phyloP scores from a whole-genome alignment of 2,329 filamentous ascomycete genomes.

The Rhinocladiella similis region DNA sequence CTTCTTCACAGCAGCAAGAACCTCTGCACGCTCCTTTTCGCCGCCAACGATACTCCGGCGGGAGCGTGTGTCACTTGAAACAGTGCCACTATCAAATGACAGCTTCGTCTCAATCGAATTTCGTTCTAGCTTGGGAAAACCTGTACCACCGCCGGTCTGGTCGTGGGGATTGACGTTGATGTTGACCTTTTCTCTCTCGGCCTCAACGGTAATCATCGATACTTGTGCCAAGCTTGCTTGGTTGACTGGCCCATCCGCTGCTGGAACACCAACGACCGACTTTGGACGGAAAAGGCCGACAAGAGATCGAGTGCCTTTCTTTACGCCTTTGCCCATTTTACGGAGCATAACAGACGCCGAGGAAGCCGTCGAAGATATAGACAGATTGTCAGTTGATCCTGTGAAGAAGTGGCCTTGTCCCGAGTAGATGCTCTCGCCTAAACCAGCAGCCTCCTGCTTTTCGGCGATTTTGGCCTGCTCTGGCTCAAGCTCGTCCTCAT shows the following conservation, averaged over 20 bases:
- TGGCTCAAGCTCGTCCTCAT: conserved; percentile 71
- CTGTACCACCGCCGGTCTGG: conserved; percentile 69
- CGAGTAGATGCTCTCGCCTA: conserved; percentile 91
- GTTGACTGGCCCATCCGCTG: conserved; percentile 63
- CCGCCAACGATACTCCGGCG: conserved; percentile 90
- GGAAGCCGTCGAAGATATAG: conserved; percentile 50
- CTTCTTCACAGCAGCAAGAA: conserved; percentile 88
- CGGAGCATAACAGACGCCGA: conserved; percentile 62
- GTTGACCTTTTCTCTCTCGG: conserved; percentile 81
- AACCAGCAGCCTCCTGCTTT: conserved; percentile 86
- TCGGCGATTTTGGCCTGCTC: conserved; percentile 90
- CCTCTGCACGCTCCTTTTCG: conserved; percentile 85
- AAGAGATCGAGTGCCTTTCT: conserved; percentile 85
- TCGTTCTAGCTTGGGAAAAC: conserved; percentile 80
- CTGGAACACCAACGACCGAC: conserved; percentile 76
- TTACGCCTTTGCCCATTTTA: conserved; percentile 99
- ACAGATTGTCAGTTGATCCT: conserved; percentile 88
- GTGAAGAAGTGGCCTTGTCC: conserved; percentile 80
- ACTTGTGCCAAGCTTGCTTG: conserved; percentile 79
- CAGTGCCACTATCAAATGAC: conserved; percentile 33
- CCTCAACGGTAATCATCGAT: conserved; percentile 94
- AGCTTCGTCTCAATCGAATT: conserved; percentile 72
- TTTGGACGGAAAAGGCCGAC: conserved; percentile 95
- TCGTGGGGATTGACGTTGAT: conserved; percentile 67
- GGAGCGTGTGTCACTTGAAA: conserved; percentile 51